A percentile compares a stretch with the other conserved stretches of the same genome.
phyloP scores from a whole-genome alignment of 352 stramenopile species.

The Phytophthora podocarpi region DNA sequence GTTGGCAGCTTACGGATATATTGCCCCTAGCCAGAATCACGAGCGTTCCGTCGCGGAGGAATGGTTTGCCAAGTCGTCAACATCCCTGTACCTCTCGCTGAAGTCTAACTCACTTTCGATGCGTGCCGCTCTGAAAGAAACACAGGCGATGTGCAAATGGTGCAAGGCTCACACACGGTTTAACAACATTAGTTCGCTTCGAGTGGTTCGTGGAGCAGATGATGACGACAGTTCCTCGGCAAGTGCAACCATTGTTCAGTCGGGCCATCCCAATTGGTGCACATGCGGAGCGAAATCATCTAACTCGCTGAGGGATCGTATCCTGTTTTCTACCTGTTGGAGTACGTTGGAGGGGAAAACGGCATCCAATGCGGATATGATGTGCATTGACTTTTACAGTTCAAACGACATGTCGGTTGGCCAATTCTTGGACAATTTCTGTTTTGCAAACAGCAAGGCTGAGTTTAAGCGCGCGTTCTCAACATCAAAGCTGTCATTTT shows the following conservation, averaged over 20 bases:
- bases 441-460: conserved; percentile 65
- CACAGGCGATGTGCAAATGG: conserved; percentile 82
- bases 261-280: conserved; percentile 45
- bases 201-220: conserved; percentile 38
- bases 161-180: conserved; percentile 84
- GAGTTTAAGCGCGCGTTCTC: conserved; percentile 84
- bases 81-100: conserved; percentile 82
- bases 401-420: conserved; percentile 84
- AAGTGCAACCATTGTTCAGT: conserved; percentile 38
- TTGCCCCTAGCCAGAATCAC: conserved; percentile 52
- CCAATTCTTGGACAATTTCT: conserved; percentile 83
- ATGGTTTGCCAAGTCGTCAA: conserved; percentile 83
- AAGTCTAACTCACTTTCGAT: conserved; percentile 89
- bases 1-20: conserved; percentile 62
- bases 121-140: conserved; percentile 81
- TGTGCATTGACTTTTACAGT: conserved; percentile 90
- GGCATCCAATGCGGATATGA: conserved; percentile 86
- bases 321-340: conserved; percentile 88
- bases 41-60: conserved; percentile 78
- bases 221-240: conserved; percentile 18
- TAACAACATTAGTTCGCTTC: conserved; percentile 86
- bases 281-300: conserved; percentile 71
- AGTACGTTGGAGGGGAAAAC: conserved; percentile 76
- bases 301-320: conserved; percentile 60
- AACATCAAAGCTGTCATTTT: conserved; percentile 84